These are phyloP conservation scores for Suillus subaureus DNA, from an alignment of 768 basidiomycete genomes.

Conservation along the genomic window DNA sequence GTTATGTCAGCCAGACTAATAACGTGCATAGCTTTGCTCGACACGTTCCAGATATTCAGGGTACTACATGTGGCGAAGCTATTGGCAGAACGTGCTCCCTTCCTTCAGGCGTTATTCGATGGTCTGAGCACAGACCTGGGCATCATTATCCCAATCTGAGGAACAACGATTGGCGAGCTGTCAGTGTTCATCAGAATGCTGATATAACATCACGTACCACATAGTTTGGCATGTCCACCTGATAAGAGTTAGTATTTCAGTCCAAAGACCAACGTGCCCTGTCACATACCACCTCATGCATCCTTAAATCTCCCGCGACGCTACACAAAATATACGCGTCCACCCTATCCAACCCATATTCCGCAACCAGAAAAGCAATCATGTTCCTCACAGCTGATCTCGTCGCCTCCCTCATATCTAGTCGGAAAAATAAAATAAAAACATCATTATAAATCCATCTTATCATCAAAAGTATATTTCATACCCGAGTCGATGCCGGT, in stretches of 20 bases:
- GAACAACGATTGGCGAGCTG: too few relatives aligned
- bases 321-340: conserved; percentile 67
- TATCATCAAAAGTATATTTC: neutral
- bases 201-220: conserved; percentile 41
- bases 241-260: conserved; percentile 2
- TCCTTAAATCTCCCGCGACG: conserved; percentile 56
- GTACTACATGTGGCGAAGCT: neutral
- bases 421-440: too few relatives aligned
- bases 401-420: conserved; percentile 55
- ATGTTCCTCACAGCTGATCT: conserved; percentile 59
- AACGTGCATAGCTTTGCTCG: neutral
- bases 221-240: conserved; percentile 72
- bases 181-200: neutral
- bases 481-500: conserved; percentile 54
- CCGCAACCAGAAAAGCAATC: conserved; percentile 51
- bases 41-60: neutral
- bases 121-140: conserved; percentile 44
- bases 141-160: conserved; percentile 61
- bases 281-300: conserved; percentile 57
- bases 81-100: neutral
- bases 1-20: neutral
- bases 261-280: neutral
- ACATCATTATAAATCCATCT: neutral
- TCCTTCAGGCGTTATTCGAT: conserved; percentile 1
- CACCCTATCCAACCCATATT: conserved; percentile 44